These are phyloP conservation scores for Diaporthe nobilis DNA, from an alignment of 2,329 filamentous ascomycete genomes.

Conservation along the genomic window DNA sequence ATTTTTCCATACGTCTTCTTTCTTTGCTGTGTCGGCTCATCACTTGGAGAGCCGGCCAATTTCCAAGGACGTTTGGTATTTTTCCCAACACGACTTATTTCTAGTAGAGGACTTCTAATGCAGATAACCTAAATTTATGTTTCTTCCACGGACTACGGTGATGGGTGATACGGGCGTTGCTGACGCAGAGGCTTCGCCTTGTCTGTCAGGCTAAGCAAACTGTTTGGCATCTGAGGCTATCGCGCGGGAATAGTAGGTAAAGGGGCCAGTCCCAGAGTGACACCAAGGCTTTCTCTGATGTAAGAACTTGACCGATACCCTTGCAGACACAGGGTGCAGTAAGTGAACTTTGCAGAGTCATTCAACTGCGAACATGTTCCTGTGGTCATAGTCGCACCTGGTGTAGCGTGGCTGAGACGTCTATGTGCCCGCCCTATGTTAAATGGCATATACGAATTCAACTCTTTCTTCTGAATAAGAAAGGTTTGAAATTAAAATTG, in stretches of 20 bases:
- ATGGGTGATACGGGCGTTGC: background rate
- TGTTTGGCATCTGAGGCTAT: background rate
- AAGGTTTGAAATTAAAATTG: background rate
- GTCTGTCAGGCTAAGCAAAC: background rate
- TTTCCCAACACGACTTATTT: constrained; percentile 58
- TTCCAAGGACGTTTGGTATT: constrained; percentile 48
- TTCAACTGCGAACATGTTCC: background rate
- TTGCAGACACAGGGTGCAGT: background rate
- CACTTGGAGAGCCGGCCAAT: constrained; percentile 39
- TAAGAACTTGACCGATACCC: too few species aligned
- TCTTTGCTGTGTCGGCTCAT: constrained; percentile 46
- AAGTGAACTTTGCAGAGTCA: background rate
- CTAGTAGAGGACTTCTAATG: constrained; percentile 75
- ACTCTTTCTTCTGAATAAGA: too few species aligned
- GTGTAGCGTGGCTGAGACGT: too few species aligned
- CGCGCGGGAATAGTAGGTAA: background rate
- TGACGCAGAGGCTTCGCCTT: background rate
- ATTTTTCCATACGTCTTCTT: constrained; percentile 46
- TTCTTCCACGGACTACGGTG: constrained; percentile 40
- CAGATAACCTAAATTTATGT: constrained; percentile 67
- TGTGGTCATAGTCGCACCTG: background rate
- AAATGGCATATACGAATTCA: too few species aligned
- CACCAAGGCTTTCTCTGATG: background rate
- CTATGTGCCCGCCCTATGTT: background rate
- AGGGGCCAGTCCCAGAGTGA: background rate